Conservation (phyloP, 768 basidiomycete genomes). For the Paxillus involutus region DNA sequence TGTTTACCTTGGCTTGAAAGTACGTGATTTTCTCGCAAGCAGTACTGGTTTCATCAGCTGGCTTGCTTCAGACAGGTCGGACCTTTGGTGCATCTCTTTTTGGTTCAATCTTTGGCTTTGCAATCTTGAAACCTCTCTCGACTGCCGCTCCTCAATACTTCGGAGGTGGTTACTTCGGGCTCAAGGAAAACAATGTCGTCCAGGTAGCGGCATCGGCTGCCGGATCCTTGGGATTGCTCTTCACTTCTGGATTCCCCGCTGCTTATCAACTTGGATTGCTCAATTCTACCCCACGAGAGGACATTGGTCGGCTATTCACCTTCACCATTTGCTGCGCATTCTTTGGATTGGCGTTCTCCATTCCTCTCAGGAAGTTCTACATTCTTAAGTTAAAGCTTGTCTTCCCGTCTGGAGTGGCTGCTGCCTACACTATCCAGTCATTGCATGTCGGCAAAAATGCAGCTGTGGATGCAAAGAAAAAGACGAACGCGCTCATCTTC, state of each 20-base stretch:
- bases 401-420: constrained; percentile 66
- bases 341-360: constrained; percentile 67
- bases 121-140: constrained; percentile 58
- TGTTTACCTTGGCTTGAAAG: constrained; percentile 66
- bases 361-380: constrained; percentile 61
- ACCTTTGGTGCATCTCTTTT: constrained; percentile 65
- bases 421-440: constrained; percentile 64
- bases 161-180: constrained; percentile 55
- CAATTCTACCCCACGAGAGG: constrained; percentile 43
- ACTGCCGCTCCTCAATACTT: constrained; percentile 45
- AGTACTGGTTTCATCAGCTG: not conserved
- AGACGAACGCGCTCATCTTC: constrained; percentile 49
- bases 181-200: constrained; percentile 52
- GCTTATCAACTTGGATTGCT: constrained; percentile 57
- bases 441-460: constrained; percentile 53
- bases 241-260: constrained; percentile 59
- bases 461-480: constrained; percentile 52
- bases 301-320: constrained; percentile 56
- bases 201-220: constrained; percentile 37
- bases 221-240: constrained; percentile 58
- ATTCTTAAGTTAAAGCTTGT: constrained; percentile 62
- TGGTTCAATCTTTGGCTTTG: constrained; percentile 41
- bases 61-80: constrained; percentile 48
- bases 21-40: not conserved
- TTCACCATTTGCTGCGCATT: constrained; percentile 54